A percentile compares a stretch with the other conserved stretches of the same genome.
Evolutionary conservation across 176 grass and related monocot genomes (phyloP).

Genomic region (Aegilops umbellulata): DNA sequence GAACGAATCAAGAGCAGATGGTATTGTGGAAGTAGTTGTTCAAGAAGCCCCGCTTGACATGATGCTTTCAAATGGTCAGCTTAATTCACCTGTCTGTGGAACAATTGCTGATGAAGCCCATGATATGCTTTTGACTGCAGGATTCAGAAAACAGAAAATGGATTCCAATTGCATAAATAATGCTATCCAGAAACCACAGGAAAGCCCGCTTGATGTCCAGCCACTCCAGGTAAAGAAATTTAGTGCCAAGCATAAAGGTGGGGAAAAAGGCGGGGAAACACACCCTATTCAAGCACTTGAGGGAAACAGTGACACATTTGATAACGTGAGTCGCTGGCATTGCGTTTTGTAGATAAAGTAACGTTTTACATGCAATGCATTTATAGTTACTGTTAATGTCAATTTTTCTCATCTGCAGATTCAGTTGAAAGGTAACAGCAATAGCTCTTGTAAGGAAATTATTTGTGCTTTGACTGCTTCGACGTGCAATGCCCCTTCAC

Average conservation of each 20-base stretch:
- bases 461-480: slow-evolving; percentile 31
- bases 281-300: slow-evolving; percentile 25
- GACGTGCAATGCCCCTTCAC: neutral
- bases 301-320: neutral
- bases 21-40: slow-evolving; percentile 13
- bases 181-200: neutral
- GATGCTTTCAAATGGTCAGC: slow-evolving; percentile 19
- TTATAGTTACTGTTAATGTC: neutral
- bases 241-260: neutral
- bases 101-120: slow-evolving; percentile 14
- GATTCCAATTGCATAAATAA: neutral
- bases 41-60: slow-evolving; percentile 18
- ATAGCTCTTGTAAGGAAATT: slow-evolving; percentile 8
- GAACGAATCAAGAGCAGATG: slow-evolving; percentile 6
- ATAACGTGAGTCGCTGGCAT: slow-evolving; percentile 19
- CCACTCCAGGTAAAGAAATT: slow-evolving; percentile 12
- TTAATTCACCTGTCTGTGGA: slow-evolving; percentile 17
- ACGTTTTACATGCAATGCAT: neutral
- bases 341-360: slow-evolving; percentile 19
- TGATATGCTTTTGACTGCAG: slow-evolving; percentile 3
- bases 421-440: slow-evolving; percentile 18
- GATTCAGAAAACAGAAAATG: slow-evolving; percentile 24
- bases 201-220: neutral
- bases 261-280: neutral
- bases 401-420: slow-evolving; percentile 5